Conservation (phyloP, 108 stramenopile genomes). For the Skeletonema costatum region DNA sequence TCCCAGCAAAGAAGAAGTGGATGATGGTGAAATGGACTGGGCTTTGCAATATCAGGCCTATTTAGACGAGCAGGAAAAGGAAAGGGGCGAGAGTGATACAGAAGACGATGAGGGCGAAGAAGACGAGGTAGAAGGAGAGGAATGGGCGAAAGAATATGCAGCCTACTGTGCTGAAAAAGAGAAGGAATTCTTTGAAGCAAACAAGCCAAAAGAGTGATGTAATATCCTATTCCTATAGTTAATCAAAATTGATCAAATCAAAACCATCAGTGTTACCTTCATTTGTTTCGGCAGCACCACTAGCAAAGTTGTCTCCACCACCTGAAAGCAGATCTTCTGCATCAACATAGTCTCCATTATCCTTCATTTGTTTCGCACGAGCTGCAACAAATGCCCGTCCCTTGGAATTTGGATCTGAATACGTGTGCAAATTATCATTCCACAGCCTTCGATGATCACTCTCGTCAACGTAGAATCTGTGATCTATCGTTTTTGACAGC, state of each 20-base stretch:
- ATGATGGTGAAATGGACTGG: conserved; percentile 47
- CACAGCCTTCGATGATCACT: conserved; percentile 74
- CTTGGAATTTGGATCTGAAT: background rate
- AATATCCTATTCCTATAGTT: too few species aligned
- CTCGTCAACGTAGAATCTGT: conserved; percentile 77
- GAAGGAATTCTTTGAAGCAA: conserved; percentile 17
- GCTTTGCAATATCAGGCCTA: conserved; percentile 62
- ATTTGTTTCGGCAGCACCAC: too few species aligned
- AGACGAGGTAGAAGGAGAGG: conserved; percentile 16
- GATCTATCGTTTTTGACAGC: conserved; percentile 59
- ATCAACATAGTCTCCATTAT: conserved; percentile 28
- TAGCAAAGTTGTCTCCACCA: background rate
- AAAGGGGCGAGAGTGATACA: conserved; percentile 20
- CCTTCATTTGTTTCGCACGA: conserved; percentile 32
- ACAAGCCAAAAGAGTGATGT: background rate
- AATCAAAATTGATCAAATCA: too few species aligned
- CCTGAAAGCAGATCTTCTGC: conserved; percentile 42
- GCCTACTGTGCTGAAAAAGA: conserved; percentile 40
- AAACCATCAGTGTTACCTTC: too few species aligned
- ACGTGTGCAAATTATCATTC: conserved; percentile 55
- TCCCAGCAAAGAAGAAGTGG: background rate
- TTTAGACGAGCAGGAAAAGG: conserved; percentile 49
- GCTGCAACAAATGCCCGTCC: conserved; percentile 31
- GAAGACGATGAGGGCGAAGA: background rate
- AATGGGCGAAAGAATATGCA: conserved; percentile 42